Percentiles rank a stretch among this genome's conserved stretches.
phyloP scores from a whole-genome alignment of 2,329 filamentous ascomycete species.

The Diaporthe citrichinensis region DNA sequence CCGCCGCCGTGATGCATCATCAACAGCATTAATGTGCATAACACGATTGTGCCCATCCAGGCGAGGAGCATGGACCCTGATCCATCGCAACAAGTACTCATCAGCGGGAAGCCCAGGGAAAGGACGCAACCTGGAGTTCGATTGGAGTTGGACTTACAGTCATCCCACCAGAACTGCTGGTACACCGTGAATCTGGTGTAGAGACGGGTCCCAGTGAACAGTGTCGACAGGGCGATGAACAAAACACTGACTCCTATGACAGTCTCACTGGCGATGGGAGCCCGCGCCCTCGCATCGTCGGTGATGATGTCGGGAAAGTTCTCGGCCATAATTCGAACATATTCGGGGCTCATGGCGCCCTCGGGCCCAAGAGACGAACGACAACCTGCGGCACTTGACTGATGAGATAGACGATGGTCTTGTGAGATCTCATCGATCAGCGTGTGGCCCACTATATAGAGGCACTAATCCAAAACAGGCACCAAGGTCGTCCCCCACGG shows the following conservation, averaged over 20 bases:
- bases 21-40: conserved; percentile 42
- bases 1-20: conserved; percentile 44
- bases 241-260: conserved; percentile 11
- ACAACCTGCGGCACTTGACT: neutral
- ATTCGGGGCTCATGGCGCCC: conserved; percentile 6
- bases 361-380: neutral
- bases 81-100: conserved; percentile 1
- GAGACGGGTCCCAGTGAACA: conserved; percentile 42
- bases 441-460: neutral
- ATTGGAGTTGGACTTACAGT: conserved; percentile 43
- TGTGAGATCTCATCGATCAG: neutral
- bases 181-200: conserved; percentile 44
- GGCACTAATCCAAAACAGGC: conserved; percentile 9
- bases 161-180: conserved; percentile 48
- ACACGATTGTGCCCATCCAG: conserved; percentile 43
- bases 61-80: conserved; percentile 44
- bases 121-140: neutral
- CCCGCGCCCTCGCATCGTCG: conserved; percentile 25
- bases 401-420: conserved; percentile 9
- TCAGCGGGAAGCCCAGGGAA: neutral
- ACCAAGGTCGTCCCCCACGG: neutral
- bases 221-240: conserved; percentile 1
- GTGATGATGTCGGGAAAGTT: conserved; percentile 15
- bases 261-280: conserved; percentile 4
- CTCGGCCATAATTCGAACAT: neutral